These are phyloP conservation scores for Naganishia onofrii DNA, from an alignment of 768 basidiomycete species.

Conservation along the genomic window DNA sequence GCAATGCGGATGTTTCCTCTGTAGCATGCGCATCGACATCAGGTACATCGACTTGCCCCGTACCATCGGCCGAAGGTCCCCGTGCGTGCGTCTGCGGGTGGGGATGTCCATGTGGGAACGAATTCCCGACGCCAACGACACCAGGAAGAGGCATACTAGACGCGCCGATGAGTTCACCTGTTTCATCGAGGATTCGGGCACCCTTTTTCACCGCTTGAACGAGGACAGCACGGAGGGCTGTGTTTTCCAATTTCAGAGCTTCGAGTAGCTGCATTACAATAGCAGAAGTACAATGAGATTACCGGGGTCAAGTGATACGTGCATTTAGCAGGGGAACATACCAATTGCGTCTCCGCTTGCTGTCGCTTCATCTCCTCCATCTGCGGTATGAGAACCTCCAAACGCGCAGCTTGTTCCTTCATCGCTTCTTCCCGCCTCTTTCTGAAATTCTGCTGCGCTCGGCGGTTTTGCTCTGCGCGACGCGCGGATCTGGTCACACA, in stretches of 20 bases:
- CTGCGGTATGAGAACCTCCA: slow-evolving; percentile 13
- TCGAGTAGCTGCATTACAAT: slow-evolving; percentile 16
- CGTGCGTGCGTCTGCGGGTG: no score
- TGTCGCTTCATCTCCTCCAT: slow-evolving; percentile 17
- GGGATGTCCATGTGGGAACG: not conserved
- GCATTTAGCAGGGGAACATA: not conserved
- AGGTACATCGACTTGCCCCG: no score
- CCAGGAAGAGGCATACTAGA: not conserved
- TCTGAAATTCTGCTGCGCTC: slow-evolving; percentile 86
- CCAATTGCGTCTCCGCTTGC: slow-evolving; percentile 20
- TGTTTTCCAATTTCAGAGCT: slow-evolving; percentile 23
- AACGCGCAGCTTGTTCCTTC: slow-evolving; percentile 33
- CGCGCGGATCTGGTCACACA: slow-evolving; percentile 52
- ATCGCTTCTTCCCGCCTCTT: slow-evolving; percentile 68
- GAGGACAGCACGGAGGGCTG: slow-evolving; percentile 23
- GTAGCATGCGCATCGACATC: not conserved
- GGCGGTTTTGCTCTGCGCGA: slow-evolving; percentile 89
- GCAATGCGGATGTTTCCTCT: not conserved
- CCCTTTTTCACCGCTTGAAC: slow-evolving; percentile 18
- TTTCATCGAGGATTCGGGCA: slow-evolving; percentile 6
- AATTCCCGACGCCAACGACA: not conserved
- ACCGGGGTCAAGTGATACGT: not conserved
- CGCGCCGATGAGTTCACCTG: slow-evolving; percentile 21
- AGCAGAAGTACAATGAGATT: no score
- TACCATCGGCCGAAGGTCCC: no score